Evolutionary conservation across 495 filamentous ascomycete genomes (phyloP), one percentile per base, ranked within the genome.

Genomic region (Penicillium daleae): DNA sequence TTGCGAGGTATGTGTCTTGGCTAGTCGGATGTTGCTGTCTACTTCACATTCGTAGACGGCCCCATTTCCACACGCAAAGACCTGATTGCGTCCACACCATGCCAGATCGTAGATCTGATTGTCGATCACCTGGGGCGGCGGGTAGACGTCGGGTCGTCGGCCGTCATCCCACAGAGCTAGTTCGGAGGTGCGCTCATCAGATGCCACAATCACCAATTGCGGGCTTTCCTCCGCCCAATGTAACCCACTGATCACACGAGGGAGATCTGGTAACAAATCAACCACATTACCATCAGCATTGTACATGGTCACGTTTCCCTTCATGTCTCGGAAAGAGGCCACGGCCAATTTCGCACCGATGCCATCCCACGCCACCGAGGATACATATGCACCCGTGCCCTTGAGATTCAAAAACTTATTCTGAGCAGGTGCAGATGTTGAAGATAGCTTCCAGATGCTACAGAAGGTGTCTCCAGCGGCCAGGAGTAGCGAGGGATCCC

Each of bases 391-490:
- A 24, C 65, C 65, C 44, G 72, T 71, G 2, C 68, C 70, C 33
- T 76, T 78, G 37, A 71, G 69, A 32, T 80, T 73, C 19, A 74
- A 59, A 19, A 78, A 67, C 4, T 73, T 79, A 60, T 82, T 80
- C 31, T 74, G 69, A 31, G 72, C 69, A 3, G 79, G 75, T 12
- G 69, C 55, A 17, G 75, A 70, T 7, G 73, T 70, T 13, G 67
- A 64, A 2, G 86, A 83, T 53, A 93, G 71, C 66, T 85, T 90
- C 90, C 90, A 94, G 74, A 95, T 78, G 63, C 86, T 88, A 78
- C 90, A 91, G 83, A 91, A 88, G 74, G 87, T 85, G 74, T 92
- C 88, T 69, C 91, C 90, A 73, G 86, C 87, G 64, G 87, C 86
- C 66, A 88, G 89, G 73, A 96, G 82, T 71, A 91, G 77, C 37